These are phyloP conservation scores for Castanea sativa DNA, from an alignment of 306 rosid genomes.

Conservation along the genomic window DNA sequence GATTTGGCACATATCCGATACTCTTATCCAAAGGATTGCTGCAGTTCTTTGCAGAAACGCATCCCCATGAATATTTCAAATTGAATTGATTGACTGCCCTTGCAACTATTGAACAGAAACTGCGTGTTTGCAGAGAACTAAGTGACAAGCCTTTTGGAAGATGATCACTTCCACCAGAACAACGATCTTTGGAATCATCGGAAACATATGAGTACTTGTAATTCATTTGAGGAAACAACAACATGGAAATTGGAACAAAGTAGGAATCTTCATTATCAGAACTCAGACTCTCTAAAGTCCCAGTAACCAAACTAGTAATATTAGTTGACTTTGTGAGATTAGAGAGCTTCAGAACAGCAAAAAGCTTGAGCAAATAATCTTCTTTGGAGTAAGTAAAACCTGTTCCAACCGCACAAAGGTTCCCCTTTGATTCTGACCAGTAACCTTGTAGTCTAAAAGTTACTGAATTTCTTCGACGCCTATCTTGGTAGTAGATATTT, in stretches of 20 bases:
- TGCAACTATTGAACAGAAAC: constrained; percentile 34
- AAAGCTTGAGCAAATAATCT: constrained; percentile 19
- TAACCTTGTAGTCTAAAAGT: constrained; percentile 42
- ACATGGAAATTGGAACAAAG: constrained; percentile 42
- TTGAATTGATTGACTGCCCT: constrained; percentile 10
- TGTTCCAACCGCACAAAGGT: constrained; percentile 54
- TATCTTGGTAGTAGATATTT: not conserved
- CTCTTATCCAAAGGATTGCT: constrained; percentile 38
- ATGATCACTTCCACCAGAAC: constrained; percentile 19
- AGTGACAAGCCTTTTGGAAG: constrained; percentile 21
- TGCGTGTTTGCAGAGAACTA: not conserved
- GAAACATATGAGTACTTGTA: constrained; percentile 41
- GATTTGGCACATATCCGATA: constrained; percentile 26
- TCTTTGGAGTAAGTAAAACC: constrained; percentile 15
- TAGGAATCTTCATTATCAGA: constrained; percentile 18
- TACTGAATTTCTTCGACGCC: not conserved
- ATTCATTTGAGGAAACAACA: constrained; percentile 41
- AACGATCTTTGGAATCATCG: not conserved
- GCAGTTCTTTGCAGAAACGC: constrained; percentile 42
- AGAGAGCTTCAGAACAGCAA: constrained; percentile 45
- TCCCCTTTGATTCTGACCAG: constrained; percentile 52
- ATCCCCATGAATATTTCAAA: constrained; percentile 40
- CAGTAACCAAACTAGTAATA: constrained; percentile 42
- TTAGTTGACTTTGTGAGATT: constrained; percentile 34
- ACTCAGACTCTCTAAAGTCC: constrained; percentile 53